Base-by-base conservation (phyloP, 371 early-diverging fungal genomes). In the Sporodiniella umbellata region DNA sequence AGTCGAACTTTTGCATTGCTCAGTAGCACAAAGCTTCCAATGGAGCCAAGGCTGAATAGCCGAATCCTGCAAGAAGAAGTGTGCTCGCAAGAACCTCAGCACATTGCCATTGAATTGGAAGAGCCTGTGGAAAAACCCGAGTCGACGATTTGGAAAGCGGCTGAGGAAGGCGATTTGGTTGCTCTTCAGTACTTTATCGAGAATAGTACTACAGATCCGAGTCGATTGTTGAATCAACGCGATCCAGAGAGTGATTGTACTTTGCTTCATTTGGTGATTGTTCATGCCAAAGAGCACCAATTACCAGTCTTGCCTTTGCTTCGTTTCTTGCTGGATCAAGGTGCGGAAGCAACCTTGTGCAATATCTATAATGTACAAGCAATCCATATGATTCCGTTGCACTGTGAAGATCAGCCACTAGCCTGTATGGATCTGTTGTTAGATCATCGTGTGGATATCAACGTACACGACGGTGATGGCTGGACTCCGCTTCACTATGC, bases 401-500 rank as follows among this genome's bases (percentile, higher is more conserved):
- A 75, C 40, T 58, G 66, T 53, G 42, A 30, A 12, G 55, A 53
- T 26, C 64, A 45, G 57, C 72, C 35, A 48, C 11, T 85, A 18
- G 46, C 82, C 28, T 62, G 71, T 2, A 30, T 70, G 6, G 19
- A 56, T 8, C 40, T 62, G 4, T 31, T 70, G 8, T 40, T 73
- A 7, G 45, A 64, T 10, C 60, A 74, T 5, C 59, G 63, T 58
- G 64, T 72, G 0, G 52, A 63, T 18, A 79, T 83, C 8, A 84
- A 88, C 48, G 72, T 79, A n/a, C 54, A 64, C 12, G 89, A 90
- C 48, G 70, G 72, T 22, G 87, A 86, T 57, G 86, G 86, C 3
- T 89, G 89, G 89, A 85, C 88, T 8, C 84, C 89, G 0, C 45
- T 89, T 19, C 91, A 90, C 51, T 86, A 84, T 38, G 87, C 87